Evolutionary conservation across 257 asterid species (phyloP), one percentile per base, ranked within the genome.

Genomic region (Ehretia macrophylla): DNA sequence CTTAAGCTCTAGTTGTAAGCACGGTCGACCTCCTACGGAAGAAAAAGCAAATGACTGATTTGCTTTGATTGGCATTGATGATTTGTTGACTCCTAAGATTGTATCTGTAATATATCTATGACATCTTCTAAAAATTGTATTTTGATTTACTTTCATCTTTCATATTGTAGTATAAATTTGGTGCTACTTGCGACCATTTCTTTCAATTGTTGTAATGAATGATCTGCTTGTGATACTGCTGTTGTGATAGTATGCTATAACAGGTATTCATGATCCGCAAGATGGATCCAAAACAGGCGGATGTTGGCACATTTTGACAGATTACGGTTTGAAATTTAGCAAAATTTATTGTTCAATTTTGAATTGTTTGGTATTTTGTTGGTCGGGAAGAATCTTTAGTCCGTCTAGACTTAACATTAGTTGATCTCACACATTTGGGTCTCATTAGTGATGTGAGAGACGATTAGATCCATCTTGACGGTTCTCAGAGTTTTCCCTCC

Each of bases 71-170:
- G 14, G 10, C 32, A 14, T 58, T 42, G 47, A 42, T 10, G n/a
- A n/a, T 42, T 42, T 10, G 47, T 38, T n/a, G n/a, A 38, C 32
- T 38, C 48, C 62, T 17, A 57, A 46, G 45, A 20, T 58, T 39
- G 14, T 10, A 38, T 20, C 19, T 38, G 47, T 44, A 22, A 9
- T 40, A 58, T 58, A 58, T 38, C 20, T 55, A 27, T 42, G 47
- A 10, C 47, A 42, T 42, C 44, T 38, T 42, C 3, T 42, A 11
- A 42, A 10, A 42, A 42, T 3, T 42, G 2, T 10, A 42, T 42
- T 11, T 42, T 10, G 47, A 42, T 3, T 11, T 10, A 10, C 47
- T 10, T 42, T 10, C 47, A 2, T 10, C 8, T 52, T 32, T 32
- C n/a, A 42, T 42, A 14, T 10, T 42, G 8, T 27, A 27, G 35